Evolutionary conservation across 129 eudicot species (phyloP), one percentile per base, ranked within the genome.

Genomic region (Smallanthus sonchifolius): DNA sequence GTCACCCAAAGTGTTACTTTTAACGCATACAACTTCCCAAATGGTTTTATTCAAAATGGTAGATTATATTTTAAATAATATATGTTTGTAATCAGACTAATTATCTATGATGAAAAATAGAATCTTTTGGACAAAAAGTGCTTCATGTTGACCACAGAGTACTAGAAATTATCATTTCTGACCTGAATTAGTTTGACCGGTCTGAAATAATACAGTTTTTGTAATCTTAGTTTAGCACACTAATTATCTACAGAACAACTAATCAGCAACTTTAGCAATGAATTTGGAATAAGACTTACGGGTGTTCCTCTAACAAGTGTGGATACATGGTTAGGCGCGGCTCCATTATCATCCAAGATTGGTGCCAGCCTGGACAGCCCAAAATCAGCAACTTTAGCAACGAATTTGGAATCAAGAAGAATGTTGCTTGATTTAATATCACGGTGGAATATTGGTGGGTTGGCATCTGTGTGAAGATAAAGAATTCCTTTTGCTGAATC

Each of bases 311-410:
- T 89, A 49, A 89, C 96, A 65, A 85, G 72, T 6, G 98, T 92
- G 42, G 98, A 89, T 56, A 92, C 79, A 37, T 86, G 83, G 20
- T 80, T 73, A 14, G 91, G 84, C 49, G 81, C 79, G 43, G 24
- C 40, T 40, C 92, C 95, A 72, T 82, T 79, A 7, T 83, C 87
- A 72, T 89, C 91, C 45, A 79, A 68, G 10, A 79, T 79, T 37
- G 98, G 98, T 51, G 96, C 98, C 70, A 92, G 95, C 67, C 89
- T 87, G 35, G 98, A 92, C 44, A 92, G 89, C 70, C 98, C 98
- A 84, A 92, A 92, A 84, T 92, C 98, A 69, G 98, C 93, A 76
- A 92, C 98, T 83, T 89, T 92, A 13, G 95, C 92, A 17, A 81
- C 83, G 55, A 90, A 73, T 11, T 82, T 89, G 64, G 96, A 78